Evolutionary conservation across 2,329 filamentous ascomycete genomes (phyloP).

Genomic region (Lojkania enalia): DNA sequence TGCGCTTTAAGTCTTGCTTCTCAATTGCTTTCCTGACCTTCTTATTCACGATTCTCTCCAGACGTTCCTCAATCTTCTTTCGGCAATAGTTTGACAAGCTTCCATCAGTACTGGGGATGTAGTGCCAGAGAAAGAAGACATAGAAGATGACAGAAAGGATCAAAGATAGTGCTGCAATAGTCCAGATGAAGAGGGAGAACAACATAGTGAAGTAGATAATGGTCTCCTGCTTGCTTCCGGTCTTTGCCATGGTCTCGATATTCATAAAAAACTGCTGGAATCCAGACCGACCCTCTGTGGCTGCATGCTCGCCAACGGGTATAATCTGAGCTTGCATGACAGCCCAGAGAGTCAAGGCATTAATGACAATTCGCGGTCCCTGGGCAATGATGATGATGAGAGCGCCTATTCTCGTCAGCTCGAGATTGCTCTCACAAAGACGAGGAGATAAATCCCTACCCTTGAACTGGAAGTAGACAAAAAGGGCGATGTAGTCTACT

Average conservation of each 20-base stretch:
- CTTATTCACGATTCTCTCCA: constrained; percentile 79
- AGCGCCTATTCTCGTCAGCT: constrained; percentile 65
- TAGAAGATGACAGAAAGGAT: constrained; percentile 78
- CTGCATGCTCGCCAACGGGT: constrained; percentile 58
- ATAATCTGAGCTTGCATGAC: constrained; percentile 77
- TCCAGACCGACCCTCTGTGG: constrained; percentile 61
- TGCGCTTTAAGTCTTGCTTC: constrained; percentile 65
- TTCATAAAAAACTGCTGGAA: constrained; percentile 83
- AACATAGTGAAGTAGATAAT: constrained; percentile 87
- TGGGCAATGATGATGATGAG: constrained; percentile 88
- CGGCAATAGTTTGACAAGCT: constrained; percentile 84
- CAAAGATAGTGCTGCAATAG: constrained; percentile 74
- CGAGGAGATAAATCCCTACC: constrained; percentile 39
- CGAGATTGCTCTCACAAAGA: constrained; percentile 1
- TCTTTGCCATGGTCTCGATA: constrained; percentile 69
- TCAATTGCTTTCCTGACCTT: constrained; percentile 89
- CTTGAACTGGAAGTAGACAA: constrained; percentile 83
- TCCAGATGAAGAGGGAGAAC: constrained; percentile 89
- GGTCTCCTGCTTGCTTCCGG: constrained; percentile 73
- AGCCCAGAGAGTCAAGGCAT: constrained; percentile 83
- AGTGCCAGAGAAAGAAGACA: constrained; percentile 87
- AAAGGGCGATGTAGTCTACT: constrained; percentile 85
- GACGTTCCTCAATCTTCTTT: constrained; percentile 83
- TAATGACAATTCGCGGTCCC: constrained; percentile 88
- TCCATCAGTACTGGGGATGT: constrained; percentile 81